Base-by-base conservation (phyloP, 2,329 filamentous ascomycete species). In the Diplodia intermedia region DNA sequence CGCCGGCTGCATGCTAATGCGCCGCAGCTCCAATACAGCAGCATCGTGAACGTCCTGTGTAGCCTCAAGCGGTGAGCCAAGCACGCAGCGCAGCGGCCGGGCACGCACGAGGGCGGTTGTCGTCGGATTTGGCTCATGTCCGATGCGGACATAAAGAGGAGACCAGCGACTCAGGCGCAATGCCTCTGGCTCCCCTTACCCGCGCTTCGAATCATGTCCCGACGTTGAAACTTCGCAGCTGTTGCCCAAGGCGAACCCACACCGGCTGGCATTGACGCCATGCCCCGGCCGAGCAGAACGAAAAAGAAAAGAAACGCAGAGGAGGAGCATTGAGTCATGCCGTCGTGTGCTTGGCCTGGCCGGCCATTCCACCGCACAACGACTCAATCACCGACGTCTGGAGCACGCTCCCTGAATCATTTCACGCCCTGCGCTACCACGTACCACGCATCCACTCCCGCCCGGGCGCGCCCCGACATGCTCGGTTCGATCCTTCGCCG, bases 171-270 rank as follows among this genome's bases (percentile, higher is more conserved):
- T 63, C 60, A 63, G 60, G 33, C 43, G 14, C 60, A 36, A 63
- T 63, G 60, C 60, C n/a, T 63, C 47, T 5, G 29, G n/a, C 60
- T 63, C 60, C 60, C 60, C 60, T 63, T 63, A 52, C 50, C 60
- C 43, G 50, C 60, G 47, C 43, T 63, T 50, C 60, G 60, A 63
- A 63, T 63, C 60, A 63, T 63, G 60, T 63, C 47, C 60, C 7
- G 60, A 63, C 47, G 60, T 63, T 52, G 43, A 47, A 63, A 8
- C 38, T 43, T 52, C 60, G 60, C 43, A n/a, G 43, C 15, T 5
- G 18, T 50, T 49, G 29, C 40, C 57, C 47, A 60, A 60, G 12
- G 40, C 11, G 38, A 43, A 47, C 26, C 57, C 40, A 50, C 57
- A 8, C 14, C 40, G 40, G 9, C 29, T 15, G 12, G 20, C 20